phyloP scores from a whole-genome alignment of 768 basidiomycete species.

The Boletus reticuloceps region DNA sequence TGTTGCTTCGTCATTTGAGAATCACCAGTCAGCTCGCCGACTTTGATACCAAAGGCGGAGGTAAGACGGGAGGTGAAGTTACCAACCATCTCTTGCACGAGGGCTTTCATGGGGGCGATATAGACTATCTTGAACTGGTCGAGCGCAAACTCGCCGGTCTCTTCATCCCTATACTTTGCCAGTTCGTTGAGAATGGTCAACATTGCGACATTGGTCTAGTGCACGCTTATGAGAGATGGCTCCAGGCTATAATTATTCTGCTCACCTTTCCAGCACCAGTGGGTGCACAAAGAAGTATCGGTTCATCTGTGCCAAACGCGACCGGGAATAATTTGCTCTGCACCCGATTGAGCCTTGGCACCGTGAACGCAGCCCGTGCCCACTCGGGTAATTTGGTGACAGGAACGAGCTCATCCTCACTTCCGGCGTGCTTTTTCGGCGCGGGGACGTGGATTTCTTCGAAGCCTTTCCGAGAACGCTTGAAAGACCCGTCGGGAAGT shows the following conservation, averaged over 20 bases:
- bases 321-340: constrained; percentile 92
- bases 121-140: constrained; percentile 96
- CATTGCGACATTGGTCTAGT: constrained; percentile 96
- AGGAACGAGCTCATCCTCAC: constrained; percentile 67
- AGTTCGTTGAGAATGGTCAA: constrained; percentile 91
- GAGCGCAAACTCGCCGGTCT: constrained; percentile 76
- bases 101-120: constrained; percentile 98
- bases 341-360: constrained; percentile 80
- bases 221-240: constrained; percentile 10
- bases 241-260: neutral
- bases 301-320: constrained; percentile 94
- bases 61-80: constrained; percentile 80
- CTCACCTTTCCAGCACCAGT: constrained; percentile 97
- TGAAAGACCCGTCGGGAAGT: constrained; percentile 96
- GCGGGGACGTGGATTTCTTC: constrained; percentile 98
- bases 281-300: constrained; percentile 92
- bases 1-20: constrained; percentile 98
- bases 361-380: constrained; percentile 85
- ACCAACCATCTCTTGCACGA: constrained; percentile 98
- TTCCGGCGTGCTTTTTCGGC: constrained; percentile 71
- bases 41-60: constrained; percentile 66
- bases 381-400: constrained; percentile 76
- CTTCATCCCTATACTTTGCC: constrained; percentile 80
- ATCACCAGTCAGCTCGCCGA: constrained; percentile 96
- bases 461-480: constrained; percentile 92